Evolutionary conservation across 2,329 filamentous ascomycete genomes (phyloP).

Genomic region (Fusarium mundagurra): DNA sequence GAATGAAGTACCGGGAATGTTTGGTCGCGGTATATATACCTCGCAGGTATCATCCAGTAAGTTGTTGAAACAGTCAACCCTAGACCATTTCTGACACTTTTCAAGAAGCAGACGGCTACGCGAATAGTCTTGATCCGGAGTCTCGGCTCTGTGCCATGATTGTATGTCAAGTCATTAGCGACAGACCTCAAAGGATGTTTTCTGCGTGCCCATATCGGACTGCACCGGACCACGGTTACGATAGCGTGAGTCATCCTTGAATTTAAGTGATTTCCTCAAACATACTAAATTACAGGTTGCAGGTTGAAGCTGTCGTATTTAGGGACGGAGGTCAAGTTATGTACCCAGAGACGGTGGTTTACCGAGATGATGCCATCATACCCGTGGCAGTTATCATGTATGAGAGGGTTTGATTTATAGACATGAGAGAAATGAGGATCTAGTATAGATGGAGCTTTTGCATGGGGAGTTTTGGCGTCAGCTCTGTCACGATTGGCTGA

Average conservation of each 20-base stretch:
- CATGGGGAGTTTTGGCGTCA: neutral
- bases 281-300: too few relatives aligned
- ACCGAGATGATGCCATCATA: conserved; percentile 17
- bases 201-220: neutral
- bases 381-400: neutral
- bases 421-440: neutral
- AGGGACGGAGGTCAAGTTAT: too few relatives aligned
- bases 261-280: too few relatives aligned
- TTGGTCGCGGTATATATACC: neutral
- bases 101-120: conserved; percentile 8
- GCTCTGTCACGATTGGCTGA: neutral
- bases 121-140: neutral
- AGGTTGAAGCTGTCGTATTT: too few relatives aligned
- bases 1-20: neutral
- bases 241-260: conserved; percentile 1
- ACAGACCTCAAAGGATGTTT: neutral
- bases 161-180: neutral
- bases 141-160: neutral
- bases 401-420: neutral
- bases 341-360: conserved; percentile 7
- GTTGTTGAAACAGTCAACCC: neutral
- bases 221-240: neutral
- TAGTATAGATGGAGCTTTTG: neutral
- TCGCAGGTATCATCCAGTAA: neutral
- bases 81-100: neutral